Evolutionary conservation across 2,329 filamentous ascomycete species (phyloP).

Genomic region (Neodidymelliopsis sp.): DNA sequence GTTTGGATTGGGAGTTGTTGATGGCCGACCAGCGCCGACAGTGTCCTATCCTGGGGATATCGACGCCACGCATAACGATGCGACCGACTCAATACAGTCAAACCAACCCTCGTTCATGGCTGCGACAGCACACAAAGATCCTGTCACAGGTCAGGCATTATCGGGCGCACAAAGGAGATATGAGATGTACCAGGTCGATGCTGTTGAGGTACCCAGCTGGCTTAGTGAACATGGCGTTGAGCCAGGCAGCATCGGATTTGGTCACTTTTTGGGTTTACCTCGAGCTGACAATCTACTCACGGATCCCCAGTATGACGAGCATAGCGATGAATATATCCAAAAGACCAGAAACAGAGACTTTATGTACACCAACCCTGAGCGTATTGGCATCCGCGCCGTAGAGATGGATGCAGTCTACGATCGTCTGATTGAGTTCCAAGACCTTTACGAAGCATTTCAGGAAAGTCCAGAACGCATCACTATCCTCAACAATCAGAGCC

Average conservation of each 20-base stretch:
- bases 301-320: conserved; percentile 47
- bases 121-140: conserved; percentile 39
- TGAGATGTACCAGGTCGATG: conserved; percentile 42
- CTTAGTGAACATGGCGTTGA: conserved; percentile 75
- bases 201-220: conserved; percentile 71
- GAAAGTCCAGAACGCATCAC: conserved; percentile 63
- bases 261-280: conserved; percentile 70
- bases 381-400: conserved; percentile 47
- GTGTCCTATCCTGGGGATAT: conserved; percentile 74
- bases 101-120: conserved; percentile 48
- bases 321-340: conserved; percentile 35
- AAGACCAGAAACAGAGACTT: conserved; percentile 55
- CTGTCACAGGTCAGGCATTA: conserved; percentile 19
- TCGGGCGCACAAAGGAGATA: conserved; percentile 26
- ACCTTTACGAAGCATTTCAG: conserved; percentile 62
- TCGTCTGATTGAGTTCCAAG: conserved; percentile 51
- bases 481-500: conserved; percentile 58
- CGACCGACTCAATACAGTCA: conserved; percentile 60
- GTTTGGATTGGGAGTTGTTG: conserved; percentile 69
- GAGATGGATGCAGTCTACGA: conserved; percentile 45
- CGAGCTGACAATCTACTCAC: conserved; percentile 66
- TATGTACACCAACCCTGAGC: conserved; percentile 47
- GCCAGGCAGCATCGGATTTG: conserved; percentile 73
- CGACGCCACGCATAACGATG: conserved; percentile 64
- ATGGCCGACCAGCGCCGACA: conserved; percentile 67